A percentile compares a stretch with the other conserved stretches of the same genome.
These are phyloP conservation scores for Trichoderma sp. DNA, from an alignment of 2,329 filamentous ascomycete genomes.

Conservation along the genomic window DNA sequence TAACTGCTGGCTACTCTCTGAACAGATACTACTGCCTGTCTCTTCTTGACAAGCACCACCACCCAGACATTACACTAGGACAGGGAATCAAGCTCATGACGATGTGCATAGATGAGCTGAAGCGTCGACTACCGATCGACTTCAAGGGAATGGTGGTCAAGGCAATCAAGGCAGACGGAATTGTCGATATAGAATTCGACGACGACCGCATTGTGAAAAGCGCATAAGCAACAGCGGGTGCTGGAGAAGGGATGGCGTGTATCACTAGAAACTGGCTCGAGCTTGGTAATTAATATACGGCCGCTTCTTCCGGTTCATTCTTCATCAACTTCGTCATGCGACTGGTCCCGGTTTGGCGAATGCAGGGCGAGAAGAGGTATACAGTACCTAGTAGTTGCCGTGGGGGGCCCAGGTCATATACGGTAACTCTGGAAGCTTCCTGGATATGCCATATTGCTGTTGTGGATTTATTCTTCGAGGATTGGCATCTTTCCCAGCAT, in stretches of 20 bases:
- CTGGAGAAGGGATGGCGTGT: slow-evolving; percentile 30
- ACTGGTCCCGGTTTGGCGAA: neutral
- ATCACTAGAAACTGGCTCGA: slow-evolving; percentile 33
- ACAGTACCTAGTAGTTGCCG: neutral
- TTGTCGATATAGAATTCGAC: slow-evolving; percentile 80
- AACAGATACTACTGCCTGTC: slow-evolving; percentile 92
- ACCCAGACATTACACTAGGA: slow-evolving; percentile 85
- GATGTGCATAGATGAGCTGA: slow-evolving; percentile 96
- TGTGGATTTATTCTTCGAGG: neutral
- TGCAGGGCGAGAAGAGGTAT: neutral
- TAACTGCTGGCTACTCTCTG: slow-evolving; percentile 12
- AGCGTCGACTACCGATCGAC: slow-evolving; percentile 93
- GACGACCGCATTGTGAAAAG: slow-evolving; percentile 70
- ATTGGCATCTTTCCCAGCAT: neutral
- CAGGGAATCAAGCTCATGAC: slow-evolving; percentile 88
- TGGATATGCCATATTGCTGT: neutral
- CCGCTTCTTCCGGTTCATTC: slow-evolving; percentile 1
- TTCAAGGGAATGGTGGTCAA: slow-evolving; percentile 98
- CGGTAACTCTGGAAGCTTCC: neutral
- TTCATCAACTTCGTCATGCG: neutral
- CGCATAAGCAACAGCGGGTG: slow-evolving; percentile 42
- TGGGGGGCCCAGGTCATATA: neutral
- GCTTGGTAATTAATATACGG: slow-evolving; percentile 15
- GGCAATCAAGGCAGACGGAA: slow-evolving; percentile 90
- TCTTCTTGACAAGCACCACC: slow-evolving; percentile 97